A percentile compares a stretch with the other conserved stretches of the same genome.
These are phyloP conservation scores for Lentinus tigrinus DNA, from an alignment of 768 basidiomycete species.

Conservation along the genomic window DNA sequence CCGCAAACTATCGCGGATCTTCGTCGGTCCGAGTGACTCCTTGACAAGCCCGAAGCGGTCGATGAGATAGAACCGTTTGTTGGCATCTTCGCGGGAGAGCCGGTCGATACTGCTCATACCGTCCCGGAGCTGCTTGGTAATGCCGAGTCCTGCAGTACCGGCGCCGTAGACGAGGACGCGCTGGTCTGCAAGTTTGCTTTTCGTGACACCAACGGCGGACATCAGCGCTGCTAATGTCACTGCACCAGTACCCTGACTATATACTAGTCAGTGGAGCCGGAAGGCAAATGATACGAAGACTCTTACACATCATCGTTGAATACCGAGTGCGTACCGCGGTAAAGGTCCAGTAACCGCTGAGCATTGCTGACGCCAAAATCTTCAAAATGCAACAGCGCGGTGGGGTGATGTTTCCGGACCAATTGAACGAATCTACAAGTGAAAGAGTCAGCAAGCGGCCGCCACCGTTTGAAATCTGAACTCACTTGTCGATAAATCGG, in stretches of 20 bases:
- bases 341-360: conserved; percentile 60
- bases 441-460: neutral
- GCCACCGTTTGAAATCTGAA: neutral
- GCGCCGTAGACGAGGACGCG: conserved; percentile 78
- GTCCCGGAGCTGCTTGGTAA: conserved; percentile 72
- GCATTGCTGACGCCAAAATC: conserved; percentile 84
- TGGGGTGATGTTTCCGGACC: conserved; percentile 68
- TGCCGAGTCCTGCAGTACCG: conserved; percentile 81
- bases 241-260: conserved; percentile 73
- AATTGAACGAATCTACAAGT: conserved; percentile 67
- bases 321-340: conserved; percentile 59
- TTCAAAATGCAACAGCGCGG: conserved; percentile 76
- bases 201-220: conserved; percentile 67
- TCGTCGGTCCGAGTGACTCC: conserved; percentile 41
- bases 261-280: neutral
- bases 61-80: conserved; percentile 66
- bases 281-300: neutral
- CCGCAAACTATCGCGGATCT: conserved; percentile 45
- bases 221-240: conserved; percentile 71
- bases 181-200: conserved; percentile 65
- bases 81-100: conserved; percentile 56
- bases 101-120: conserved; percentile 61
- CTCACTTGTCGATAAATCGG: conserved; percentile 70
- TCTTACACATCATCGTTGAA: conserved; percentile 86
- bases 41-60: conserved; percentile 68